Evolutionary conservation across 2,329 filamentous ascomycete genomes (phyloP), one percentile per base, ranked within the genome.

Genomic region (Hymenoscyphus salicellus): DNA sequence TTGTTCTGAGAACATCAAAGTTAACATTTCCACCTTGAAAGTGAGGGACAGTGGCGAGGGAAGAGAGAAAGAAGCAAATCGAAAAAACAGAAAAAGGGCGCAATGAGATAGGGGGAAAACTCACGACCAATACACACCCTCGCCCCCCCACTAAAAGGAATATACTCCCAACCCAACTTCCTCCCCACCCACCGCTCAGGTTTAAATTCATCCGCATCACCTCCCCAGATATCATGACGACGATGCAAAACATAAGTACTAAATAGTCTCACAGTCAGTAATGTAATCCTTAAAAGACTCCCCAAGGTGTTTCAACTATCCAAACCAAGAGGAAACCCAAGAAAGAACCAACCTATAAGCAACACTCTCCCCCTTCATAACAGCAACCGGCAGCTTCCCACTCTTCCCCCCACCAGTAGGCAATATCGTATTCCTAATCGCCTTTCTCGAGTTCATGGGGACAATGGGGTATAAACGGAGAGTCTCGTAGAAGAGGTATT

Each of bases 161-260:
- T 88, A 65, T 91, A 92, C 0, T 91, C 91, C 78, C 94, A 91
- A 33, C 84, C 78, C 0, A 86, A 68, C 0, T 89, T 93, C 2
- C 85, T 71, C n/a, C 81, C 80, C 46, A 76, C 76, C 91, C 91
- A 96, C 16, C 92, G 81, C 76, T 91, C 89, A 0, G 92, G 92
- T 2, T 82, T 79, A 77, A 92, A 95, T 1, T 85, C 81, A 23
- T 90, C 85, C 0, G 87, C 89, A 67, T 92, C 88, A 0, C 82
- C 73, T 0, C 90, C 90, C 90, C 90, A 93, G 70, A 93, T 89
- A 65, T 85, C 83, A 4, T 72, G 71, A n/a, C 75, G 63, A 6
- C 75, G 63, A 58, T 77, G 75, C 58, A 77, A 68, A 1, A 70
- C 67, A 67, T 76, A 76, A 1, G 70, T 60, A 7, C 58, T n/a